Evolutionary conservation across 176 grass and related monocot species (phyloP), one percentile per base, ranked within the genome.

Genomic region (Thalia dealbata): DNA sequence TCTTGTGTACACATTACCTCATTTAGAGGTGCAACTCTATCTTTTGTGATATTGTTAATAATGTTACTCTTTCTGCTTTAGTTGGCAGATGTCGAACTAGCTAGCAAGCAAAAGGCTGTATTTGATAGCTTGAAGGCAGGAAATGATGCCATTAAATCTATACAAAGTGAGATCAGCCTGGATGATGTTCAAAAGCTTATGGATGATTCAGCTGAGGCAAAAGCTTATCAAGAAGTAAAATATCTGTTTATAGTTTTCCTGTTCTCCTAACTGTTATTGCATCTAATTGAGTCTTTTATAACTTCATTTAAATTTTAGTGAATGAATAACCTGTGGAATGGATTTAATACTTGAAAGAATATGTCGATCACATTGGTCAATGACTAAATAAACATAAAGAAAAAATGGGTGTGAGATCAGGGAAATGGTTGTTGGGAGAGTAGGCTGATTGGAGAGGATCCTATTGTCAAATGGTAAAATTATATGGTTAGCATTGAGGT

Each of bases 221-320:
- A 93, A 79, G 95, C 95, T 52, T 99, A 99, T 83, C 95, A 99
- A 78, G 95, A 99, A 75, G 95, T 99, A 85, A 88, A 79, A 80
- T 79, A 29, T 79, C 26, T 46, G 23, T 27, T 26, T 59, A 27
- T 64, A 70, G n/a, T 35, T 83, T 84, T n/a, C 28, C 46, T 58
- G 4, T 5, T 35, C 42, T 74, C 23, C 61, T 43, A 74, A 71
- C 18, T 29, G 24, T 52, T 62, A 21, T 64, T 61, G 67, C 35
- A 66, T 50, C 30, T 52, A 62, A 48, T 56, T 63, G 75, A 56
- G 50, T 61, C 75, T 7, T 79, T 64, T 76, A 69, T 24, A 21
- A 42, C 38, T 61, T 62, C 38, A 42, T 50, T 45, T 13, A 18
- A 10, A 18, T 32, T 42, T 46, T 15, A 9, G 14, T 21, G 14